Evolutionary conservation across 441 rosid species (phyloP), one percentile per base, ranked within the genome.

Genomic region (Populus hybrid): DNA sequence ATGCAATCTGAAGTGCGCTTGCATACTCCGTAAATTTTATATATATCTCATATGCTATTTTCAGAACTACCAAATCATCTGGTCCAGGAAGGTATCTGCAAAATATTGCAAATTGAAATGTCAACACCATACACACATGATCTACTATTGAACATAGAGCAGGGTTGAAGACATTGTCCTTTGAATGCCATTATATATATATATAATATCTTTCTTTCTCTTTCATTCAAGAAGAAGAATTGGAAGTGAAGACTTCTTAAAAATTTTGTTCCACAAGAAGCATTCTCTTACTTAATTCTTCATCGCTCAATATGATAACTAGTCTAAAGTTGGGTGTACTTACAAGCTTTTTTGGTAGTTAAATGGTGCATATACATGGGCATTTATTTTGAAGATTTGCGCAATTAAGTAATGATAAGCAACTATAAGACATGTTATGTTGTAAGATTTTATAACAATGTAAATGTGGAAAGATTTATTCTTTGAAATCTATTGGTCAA

Each of bases 11-110:
- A 71, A 96, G 91, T 45, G 98, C 98, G 78, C 88, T 93, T 59
- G 98, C 85, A 71, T 82, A 90, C 74, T 96, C 97, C 82, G 82
- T 88, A 72, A 87, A 96, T 84, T 93, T 96, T 61, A 89, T 83
- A 87, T 93, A 91, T 81, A 96, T 94, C 90, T 83, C 79, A 85
- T 93, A 91, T 1, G 98, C 94, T 74, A 94, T 89, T 82, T 93
- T 96, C 38, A 91, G 82, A 76, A 93, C 97, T 73, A 89, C 71
- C 88, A 81, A 78, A 85, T 97, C 98, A 87, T 97, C 99, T 76
- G 99, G 98, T 73, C 98, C 97, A 73, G 98, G 97, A 77, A 94
- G 94, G 82, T 89, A 94, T 84, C 99, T 96, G 91, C 81, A 86
- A 68, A 67, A 74, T 64, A 79, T 73, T 40, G 77, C 53, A 83